phyloP scores from a whole-genome alignment of 2,329 filamentous ascomycete genomes.

The Furcasterigmium sp. region DNA sequence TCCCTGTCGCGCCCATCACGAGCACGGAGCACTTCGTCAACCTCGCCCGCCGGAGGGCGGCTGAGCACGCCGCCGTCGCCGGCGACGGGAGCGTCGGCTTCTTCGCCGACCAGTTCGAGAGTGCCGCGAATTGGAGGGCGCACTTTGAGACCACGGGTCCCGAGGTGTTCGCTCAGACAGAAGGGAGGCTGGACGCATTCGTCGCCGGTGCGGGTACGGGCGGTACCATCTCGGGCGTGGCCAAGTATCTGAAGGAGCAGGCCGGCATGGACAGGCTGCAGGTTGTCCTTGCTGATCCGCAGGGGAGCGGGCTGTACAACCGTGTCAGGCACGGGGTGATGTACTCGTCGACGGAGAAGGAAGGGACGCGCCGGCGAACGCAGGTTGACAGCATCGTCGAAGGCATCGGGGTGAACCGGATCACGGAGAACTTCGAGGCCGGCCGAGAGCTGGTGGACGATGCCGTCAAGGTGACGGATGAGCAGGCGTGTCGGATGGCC shows the following conservation, averaged over 20 bases:
- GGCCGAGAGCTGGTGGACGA: conserved; percentile 85
- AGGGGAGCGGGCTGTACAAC: conserved; percentile 90
- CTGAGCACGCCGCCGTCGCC: conserved; percentile 60
- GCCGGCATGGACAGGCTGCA: conserved; percentile 45
- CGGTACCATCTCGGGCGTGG: conserved; percentile 85
- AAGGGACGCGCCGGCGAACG: conserved; percentile 81
- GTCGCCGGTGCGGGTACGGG: conserved; percentile 92
- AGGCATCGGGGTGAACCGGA: conserved; percentile 88
- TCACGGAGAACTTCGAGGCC: conserved; percentile 90
- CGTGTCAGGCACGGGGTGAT: conserved; percentile 90
- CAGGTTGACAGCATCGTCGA: conserved; percentile 97
- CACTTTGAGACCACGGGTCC: conserved; percentile 82
- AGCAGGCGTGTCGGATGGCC: conserved; percentile 90
- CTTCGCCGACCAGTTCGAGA: conserved; percentile 97
- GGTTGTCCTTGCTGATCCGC: conserved; percentile 86
- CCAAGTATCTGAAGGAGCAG: conserved; percentile 73
- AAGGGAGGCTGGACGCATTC: conserved; percentile 74
- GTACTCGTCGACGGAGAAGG: conserved; percentile 83
- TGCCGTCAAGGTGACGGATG: conserved; percentile 81
- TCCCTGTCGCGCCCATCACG: conserved; percentile 88
- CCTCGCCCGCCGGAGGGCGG: conserved; percentile 70
- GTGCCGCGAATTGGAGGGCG: conserved; percentile 78
- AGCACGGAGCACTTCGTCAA: conserved; percentile 94
- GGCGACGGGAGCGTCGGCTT: conserved; percentile 68
- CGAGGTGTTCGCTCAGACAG: conserved; percentile 78